Conservation (phyloP, 2,329 filamentous ascomycete species). For the Hypoxylon sp. region DNA sequence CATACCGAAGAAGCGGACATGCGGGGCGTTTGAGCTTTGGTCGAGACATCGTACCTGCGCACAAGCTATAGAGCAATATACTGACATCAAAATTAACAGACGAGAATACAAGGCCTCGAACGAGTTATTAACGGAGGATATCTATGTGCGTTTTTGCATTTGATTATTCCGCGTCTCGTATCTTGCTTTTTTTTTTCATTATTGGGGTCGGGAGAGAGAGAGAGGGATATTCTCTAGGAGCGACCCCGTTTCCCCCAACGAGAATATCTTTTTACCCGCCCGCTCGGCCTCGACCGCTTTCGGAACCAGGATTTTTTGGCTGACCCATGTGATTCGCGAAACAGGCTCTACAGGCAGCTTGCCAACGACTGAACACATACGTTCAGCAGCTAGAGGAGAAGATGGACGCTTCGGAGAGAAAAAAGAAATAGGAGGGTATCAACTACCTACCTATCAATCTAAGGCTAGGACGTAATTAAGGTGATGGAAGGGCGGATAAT, state of each 20-base stretch:
- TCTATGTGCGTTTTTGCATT: constrained; percentile 77
- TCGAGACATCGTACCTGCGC: neutral
- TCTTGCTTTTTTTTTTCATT: constrained; percentile 25
- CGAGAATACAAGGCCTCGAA: constrained; percentile 95
- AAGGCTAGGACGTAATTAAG: no score
- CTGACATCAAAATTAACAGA: constrained; percentile 35
- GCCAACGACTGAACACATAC: constrained; percentile 85
- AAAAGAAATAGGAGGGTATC: no score
- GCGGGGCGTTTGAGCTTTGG: neutral
- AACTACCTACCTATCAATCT: no score
- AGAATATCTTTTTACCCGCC: constrained; percentile 32
- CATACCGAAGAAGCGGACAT: neutral
- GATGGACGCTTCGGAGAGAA: constrained; percentile 70
- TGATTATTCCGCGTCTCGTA: constrained; percentile 45
- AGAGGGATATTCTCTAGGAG: constrained; percentile 8
- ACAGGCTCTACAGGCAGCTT: constrained; percentile 86
- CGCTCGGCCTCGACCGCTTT: constrained; percentile 15
- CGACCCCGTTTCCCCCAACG: constrained; percentile 31
- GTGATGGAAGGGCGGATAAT: neutral
- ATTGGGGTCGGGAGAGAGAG: constrained; percentile 7
- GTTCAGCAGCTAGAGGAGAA: constrained; percentile 83
- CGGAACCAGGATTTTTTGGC: constrained; percentile 21
- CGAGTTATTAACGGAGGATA: constrained; percentile 92
- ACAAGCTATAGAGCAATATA: constrained; percentile 2
- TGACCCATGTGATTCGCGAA: constrained; percentile 32